Percentiles rank a stretch among this genome's conserved stretches.
Evolutionary conservation across 352 stramenopile genomes (phyloP).

Genomic region (Globisporangium recalcitrans): DNA sequence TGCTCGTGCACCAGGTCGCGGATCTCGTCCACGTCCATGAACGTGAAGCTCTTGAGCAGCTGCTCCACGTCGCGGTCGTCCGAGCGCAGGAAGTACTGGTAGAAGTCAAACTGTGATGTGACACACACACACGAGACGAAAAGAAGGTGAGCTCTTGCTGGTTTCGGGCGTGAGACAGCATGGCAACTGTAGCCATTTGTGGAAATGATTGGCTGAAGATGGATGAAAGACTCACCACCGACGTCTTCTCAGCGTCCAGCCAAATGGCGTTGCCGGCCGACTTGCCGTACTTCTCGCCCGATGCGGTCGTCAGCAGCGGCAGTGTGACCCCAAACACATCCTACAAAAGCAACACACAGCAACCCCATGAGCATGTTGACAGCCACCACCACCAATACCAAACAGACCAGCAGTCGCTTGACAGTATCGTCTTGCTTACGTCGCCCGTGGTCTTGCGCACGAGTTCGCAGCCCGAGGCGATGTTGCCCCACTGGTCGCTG

Average conservation of each 20-base stretch:
- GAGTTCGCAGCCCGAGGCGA: conserved; percentile 95
- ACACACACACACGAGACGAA: background rate
- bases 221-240: conserved; percentile 86
- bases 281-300: conserved; percentile 99
- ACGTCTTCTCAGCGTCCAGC: conserved; percentile 94
- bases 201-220: background rate
- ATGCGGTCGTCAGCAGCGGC: conserved; percentile 94
- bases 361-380: background rate
- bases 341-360: conserved; percentile 12
- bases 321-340: conserved; percentile 94
- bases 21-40: conserved; percentile 93
- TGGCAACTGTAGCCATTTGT: background rate
- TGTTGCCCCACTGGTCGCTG: conserved; percentile 99
- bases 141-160: background rate
- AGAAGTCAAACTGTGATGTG: conserved; percentile 82
- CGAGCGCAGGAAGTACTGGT: conserved; percentile 89
- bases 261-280: conserved; percentile 97
- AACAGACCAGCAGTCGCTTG: background rate
- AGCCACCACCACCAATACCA: background rate
- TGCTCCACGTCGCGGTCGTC: conserved; percentile 92
- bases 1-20: conserved; percentile 79
- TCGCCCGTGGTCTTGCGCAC: conserved; percentile 86
- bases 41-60: conserved; percentile 98
- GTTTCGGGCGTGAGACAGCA: background rate
- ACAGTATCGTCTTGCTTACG: conserved; percentile 15